Percentiles rank a stretch among this genome's conserved stretches.
Evolutionary conservation across 169 alveolate species (phyloP).

Genomic region (Hepatocystis sp.): DNA sequence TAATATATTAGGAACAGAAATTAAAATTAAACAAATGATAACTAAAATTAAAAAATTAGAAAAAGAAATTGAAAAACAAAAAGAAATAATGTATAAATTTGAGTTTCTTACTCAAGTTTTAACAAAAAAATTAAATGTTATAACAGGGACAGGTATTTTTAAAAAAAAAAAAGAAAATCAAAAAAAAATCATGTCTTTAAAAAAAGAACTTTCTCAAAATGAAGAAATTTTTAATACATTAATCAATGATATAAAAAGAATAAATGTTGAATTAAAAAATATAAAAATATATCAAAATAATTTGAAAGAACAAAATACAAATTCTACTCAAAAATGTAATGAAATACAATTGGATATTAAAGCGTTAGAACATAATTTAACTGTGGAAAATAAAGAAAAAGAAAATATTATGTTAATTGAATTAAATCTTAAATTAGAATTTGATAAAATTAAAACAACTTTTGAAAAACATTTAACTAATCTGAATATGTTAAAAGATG

Average conservation of each 20-base stretch:
- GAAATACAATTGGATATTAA: slow-evolving; percentile 53
- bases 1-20: slow-evolving; percentile 56
- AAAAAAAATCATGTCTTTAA: slow-evolving; percentile 36
- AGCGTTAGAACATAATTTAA: slow-evolving; percentile 32
- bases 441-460: slow-evolving; percentile 29
- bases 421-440: slow-evolving; percentile 54
- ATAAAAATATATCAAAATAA: slow-evolving; percentile 30
- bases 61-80: slow-evolving; percentile 69
- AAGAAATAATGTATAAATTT: slow-evolving; percentile 65
- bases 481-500: slow-evolving; percentile 22
- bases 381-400: slow-evolving; percentile 51
- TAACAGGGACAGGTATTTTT: slow-evolving; percentile 48
- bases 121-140: slow-evolving; percentile 40
- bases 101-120: slow-evolving; percentile 64
- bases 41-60: slow-evolving; percentile 48
- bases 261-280: slow-evolving; percentile 48
- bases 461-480: slow-evolving; percentile 52
- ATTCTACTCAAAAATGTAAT: slow-evolving; percentile 7
- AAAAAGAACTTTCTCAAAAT: slow-evolving; percentile 43
- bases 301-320: slow-evolving; percentile 25
- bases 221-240: slow-evolving; percentile 45
- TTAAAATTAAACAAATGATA: slow-evolving; percentile 70
- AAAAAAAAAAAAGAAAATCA: slow-evolving; percentile 72
- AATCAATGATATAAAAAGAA: slow-evolving; percentile 57
- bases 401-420: slow-evolving; percentile 64